Evolutionary conservation across 441 rosid genomes (phyloP).

Genomic region (Gossypium lobatum): DNA sequence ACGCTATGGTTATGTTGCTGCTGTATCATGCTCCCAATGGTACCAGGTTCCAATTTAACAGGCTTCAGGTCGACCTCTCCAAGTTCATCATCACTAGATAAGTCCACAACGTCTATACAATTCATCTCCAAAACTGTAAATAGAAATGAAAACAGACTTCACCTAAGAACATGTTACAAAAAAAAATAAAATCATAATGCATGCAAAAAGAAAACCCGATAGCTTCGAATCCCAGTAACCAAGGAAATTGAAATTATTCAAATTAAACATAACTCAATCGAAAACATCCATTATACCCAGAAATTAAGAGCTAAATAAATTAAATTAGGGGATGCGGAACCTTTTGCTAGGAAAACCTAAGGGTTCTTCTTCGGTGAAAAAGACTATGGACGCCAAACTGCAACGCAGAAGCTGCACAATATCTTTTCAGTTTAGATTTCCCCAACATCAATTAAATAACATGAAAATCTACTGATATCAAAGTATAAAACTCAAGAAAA

Average conservation of each 20-base stretch:
- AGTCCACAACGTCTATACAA: conserved; percentile 21
- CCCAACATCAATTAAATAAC: background rate
- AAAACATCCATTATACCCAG: background rate
- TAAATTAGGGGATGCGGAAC: background rate
- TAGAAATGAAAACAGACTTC: conserved; percentile 1
- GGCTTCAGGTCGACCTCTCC: conserved; percentile 32
- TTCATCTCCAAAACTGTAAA: conserved; percentile 30
- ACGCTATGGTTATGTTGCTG: conserved; percentile 12
- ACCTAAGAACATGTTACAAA: background rate
- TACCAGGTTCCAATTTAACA: conserved; percentile 43
- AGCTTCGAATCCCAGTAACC: background rate
- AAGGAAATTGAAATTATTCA: background rate
- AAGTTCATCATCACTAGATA: conserved; percentile 33
- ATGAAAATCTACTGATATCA: background rate
- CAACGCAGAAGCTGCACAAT: background rate
- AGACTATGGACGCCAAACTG: background rate
- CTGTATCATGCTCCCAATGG: conserved; percentile 18
- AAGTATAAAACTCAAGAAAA: background rate
- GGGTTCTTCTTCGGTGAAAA: background rate
- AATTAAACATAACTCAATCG: background rate
- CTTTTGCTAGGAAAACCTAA: background rate
- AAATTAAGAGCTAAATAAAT: background rate
- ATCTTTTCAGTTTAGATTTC: background rate
- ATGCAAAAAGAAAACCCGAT: background rate
- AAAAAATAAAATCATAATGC: background rate